These are phyloP conservation scores for Chamaecyparis obtusa DNA, from an alignment of 75 land plant species.

Conservation along the genomic window DNA sequence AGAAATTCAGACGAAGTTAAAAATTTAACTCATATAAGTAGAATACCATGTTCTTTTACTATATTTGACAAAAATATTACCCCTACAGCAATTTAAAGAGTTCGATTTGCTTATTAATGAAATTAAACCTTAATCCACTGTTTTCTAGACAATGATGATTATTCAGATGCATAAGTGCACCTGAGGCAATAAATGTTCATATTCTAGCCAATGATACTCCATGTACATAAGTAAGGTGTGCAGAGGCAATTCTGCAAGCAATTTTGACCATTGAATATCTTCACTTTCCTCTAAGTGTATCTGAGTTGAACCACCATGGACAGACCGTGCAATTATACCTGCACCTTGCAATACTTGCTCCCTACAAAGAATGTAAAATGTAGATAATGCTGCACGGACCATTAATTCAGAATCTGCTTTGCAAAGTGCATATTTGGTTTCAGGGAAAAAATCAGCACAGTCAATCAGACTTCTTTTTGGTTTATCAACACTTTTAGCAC, in stretches of 20 bases:
- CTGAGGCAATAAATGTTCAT: constrained; percentile 45
- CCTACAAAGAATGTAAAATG: constrained; percentile 41
- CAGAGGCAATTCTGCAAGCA: constrained; percentile 34
- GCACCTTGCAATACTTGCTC: constrained; percentile 32
- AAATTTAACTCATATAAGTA: constrained; percentile 7
- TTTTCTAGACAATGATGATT: neutral
- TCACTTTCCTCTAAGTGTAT: constrained; percentile 8
- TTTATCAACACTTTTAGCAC: neutral
- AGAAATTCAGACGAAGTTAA: neutral
- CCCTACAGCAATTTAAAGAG: neutral
- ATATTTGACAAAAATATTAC: neutral
- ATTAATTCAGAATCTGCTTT: constrained; percentile 15
- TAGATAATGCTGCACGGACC: constrained; percentile 28
- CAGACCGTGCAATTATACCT: constrained; percentile 18
- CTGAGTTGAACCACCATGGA: neutral
- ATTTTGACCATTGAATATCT: constrained; percentile 29
- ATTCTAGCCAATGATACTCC: constrained; percentile 39
- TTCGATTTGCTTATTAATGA: neutral
- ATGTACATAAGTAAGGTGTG: constrained; percentile 28
- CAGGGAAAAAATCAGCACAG: neutral
- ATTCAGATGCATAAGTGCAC: constrained; percentile 14
- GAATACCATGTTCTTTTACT: neutral
- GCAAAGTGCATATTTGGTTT: neutral
- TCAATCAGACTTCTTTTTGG: neutral
- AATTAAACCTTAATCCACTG: neutral